These are phyloP conservation scores for Neofusicoccum laricinum DNA, from an alignment of 2,329 filamentous ascomycete genomes.

Conservation along the genomic window DNA sequence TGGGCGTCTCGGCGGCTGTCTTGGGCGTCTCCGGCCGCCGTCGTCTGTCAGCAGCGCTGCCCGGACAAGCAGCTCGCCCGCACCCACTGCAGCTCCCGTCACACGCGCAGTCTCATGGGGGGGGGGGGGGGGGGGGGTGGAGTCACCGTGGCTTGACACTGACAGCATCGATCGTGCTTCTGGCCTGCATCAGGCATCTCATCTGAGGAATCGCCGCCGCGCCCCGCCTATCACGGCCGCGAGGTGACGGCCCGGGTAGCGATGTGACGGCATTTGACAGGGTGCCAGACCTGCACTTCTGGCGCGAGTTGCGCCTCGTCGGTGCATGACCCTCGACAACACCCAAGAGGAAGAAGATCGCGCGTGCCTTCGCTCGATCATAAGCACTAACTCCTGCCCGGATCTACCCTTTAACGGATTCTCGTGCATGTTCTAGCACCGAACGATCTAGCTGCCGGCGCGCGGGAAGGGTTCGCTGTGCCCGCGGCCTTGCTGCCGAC, in stretches of 20 bases:
- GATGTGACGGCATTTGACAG: neutral
- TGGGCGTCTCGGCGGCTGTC: neutral
- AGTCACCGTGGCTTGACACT: conserved; percentile 10
- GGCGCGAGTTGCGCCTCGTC: neutral
- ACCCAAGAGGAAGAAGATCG: neutral
- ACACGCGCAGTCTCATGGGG: neutral
- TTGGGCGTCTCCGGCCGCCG: neutral
- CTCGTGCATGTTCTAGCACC: conserved; percentile 4
- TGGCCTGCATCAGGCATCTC: neutral
- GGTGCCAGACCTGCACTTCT: neutral
- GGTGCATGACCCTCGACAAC: conserved; percentile 5
- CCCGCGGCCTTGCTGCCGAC: neutral
- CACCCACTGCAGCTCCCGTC: neutral
- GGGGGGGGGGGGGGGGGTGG: too few relatives aligned
- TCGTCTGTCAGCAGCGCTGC: conserved; percentile 5
- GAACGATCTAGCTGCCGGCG: neutral
- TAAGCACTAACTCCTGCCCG: conserved; percentile 7
- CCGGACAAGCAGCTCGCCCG: neutral
- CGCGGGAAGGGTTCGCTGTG: neutral
- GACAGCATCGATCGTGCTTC: conserved; percentile 10
- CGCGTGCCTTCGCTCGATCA: conserved; percentile 1
- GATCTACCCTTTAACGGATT: conserved; percentile 9
- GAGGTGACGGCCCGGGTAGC: neutral
- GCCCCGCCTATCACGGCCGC: neutral
- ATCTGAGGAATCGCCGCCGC: too few relatives aligned